These are phyloP conservation scores for Pugionium cornutum DNA, from an alignment of 345 rosid genomes.

Conservation along the genomic window DNA sequence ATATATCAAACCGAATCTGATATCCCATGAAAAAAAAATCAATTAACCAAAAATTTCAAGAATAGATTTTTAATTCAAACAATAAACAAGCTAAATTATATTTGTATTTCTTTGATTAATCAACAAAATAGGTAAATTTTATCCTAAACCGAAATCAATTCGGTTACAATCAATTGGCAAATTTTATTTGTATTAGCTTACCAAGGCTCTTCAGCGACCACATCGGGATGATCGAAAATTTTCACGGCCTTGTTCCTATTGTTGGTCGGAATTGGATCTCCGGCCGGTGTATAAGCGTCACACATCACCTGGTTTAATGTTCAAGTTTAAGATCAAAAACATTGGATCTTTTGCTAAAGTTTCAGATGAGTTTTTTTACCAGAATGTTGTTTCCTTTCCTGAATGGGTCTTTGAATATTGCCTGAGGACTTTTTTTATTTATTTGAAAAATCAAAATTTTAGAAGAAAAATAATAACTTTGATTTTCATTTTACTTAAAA, in stretches of 20 bases:
- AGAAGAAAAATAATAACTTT: too few species aligned
- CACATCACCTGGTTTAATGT: conserved; percentile 65
- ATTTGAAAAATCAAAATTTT: conserved; percentile 20
- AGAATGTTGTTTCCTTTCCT: conserved; percentile 91
- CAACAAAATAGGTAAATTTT: neutral
- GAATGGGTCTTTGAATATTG: conserved; percentile 89
- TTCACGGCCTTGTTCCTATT: conserved; percentile 82
- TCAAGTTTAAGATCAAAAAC: neutral
- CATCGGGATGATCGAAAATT: conserved; percentile 64
- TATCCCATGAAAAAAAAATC: too few species aligned
- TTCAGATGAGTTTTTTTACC: conserved; percentile 45
- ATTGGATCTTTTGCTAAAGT: neutral
- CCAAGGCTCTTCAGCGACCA: conserved; percentile 80
- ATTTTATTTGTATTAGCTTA: conserved; percentile 19
- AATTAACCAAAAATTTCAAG: neutral
- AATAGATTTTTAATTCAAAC: neutral
- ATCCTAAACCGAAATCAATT: neutral
- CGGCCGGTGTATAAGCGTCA: conserved; percentile 84
- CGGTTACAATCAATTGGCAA: neutral
- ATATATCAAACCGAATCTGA: neutral
- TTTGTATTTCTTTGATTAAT: neutral
- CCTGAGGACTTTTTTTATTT: conserved; percentile 68
- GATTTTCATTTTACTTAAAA: neutral
- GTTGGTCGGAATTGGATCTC: conserved; percentile 93
- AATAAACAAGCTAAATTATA: neutral